Evolutionary conservation across 495 filamentous ascomycete genomes (phyloP), one percentile per base, ranked within the genome.

Genomic region (Aspergillus funiculosus): DNA sequence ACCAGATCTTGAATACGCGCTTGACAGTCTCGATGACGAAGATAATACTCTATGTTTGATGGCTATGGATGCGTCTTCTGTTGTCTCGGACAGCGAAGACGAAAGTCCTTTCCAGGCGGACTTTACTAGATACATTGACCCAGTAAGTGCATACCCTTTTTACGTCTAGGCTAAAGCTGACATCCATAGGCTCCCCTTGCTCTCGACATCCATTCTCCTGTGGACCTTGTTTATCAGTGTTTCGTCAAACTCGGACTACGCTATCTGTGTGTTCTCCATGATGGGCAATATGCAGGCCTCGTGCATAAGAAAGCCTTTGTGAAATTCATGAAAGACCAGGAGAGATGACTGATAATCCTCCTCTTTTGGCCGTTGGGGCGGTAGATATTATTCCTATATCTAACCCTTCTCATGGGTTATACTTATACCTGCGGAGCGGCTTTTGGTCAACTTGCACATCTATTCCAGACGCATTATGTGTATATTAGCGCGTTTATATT

Each of bases 221-320:
- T 98, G 75, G 91, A 98, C 61, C 61, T 97, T 39, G 92, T 95
- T 28, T 96, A 95, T 52, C 91, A 98, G 60, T 94, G 88, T 55
- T 98, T 97, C 67, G 87, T 87, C 31, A 98, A 98, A 63, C 69
- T 98, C 13, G 92, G 92, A 1, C 61, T 98, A 48, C 74, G 92
- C 44, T 97, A 96, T 63, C 81, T 98, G 31, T 97, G 92, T 65
- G 89, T 95, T 14, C 64, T 94, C 18, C 76, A 71, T 28, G 80
- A 94, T 57, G 92, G 92, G 15, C 75, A 80, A 26, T 97, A 87
- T 66, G 87, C 86, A 1, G 92, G 92, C 43, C 74, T 98, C 70
- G 87, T 94, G 18, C 92, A 98, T 66, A 98, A 96, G 69, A 98
- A 98, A 71, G 79, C 81, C 15, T 98, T 98, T 71, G 91, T 95